Evolutionary conservation across 129 eudicot genomes (phyloP).

Genomic region (Helianthus annuus): DNA sequence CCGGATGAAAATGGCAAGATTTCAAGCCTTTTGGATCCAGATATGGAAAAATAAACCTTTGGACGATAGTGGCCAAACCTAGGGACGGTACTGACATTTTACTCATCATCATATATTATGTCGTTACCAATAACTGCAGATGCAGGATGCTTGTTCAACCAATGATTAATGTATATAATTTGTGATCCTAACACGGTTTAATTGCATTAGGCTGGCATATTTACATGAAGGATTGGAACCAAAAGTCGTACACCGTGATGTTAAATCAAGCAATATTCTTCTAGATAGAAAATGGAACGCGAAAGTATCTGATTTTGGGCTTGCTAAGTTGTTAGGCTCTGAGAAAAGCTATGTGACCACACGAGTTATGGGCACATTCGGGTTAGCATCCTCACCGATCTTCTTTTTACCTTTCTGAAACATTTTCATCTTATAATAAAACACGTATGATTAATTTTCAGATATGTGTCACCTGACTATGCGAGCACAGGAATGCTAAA

Average conservation of each 20-base stretch:
- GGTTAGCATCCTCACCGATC: slow-evolving; percentile 47
- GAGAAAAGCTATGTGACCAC: slow-evolving; percentile 88
- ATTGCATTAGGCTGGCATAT: slow-evolving; percentile 38
- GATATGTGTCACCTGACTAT: slow-evolving; percentile 94
- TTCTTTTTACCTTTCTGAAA: background rate
- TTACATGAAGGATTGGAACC: slow-evolving; percentile 97
- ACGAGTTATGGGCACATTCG: slow-evolving; percentile 96
- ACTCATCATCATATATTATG: background rate
- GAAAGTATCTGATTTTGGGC: slow-evolving; percentile 94
- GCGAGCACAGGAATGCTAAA: slow-evolving; percentile 95
- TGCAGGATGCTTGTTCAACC: background rate
- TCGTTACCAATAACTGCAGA: background rate
- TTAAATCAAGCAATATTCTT: slow-evolving; percentile 93
- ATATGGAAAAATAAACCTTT: too few relatives aligned
- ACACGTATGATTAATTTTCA: slow-evolving; percentile 24
- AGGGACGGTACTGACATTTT: too few relatives aligned
- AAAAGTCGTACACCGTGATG: slow-evolving; percentile 97
- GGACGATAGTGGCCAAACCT: too few relatives aligned
- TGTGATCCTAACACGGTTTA: slow-evolving; percentile 11
- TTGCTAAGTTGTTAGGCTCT: slow-evolving; percentile 84
- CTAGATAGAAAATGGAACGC: slow-evolving; percentile 85
- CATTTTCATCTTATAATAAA: background rate
- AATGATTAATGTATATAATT: background rate
- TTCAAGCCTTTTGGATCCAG: too few relatives aligned
- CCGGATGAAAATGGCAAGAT: too few relatives aligned